Base-by-base conservation (phyloP, 2,329 filamentous ascomycete species). In the Colletotrichum euphorbiae region DNA sequence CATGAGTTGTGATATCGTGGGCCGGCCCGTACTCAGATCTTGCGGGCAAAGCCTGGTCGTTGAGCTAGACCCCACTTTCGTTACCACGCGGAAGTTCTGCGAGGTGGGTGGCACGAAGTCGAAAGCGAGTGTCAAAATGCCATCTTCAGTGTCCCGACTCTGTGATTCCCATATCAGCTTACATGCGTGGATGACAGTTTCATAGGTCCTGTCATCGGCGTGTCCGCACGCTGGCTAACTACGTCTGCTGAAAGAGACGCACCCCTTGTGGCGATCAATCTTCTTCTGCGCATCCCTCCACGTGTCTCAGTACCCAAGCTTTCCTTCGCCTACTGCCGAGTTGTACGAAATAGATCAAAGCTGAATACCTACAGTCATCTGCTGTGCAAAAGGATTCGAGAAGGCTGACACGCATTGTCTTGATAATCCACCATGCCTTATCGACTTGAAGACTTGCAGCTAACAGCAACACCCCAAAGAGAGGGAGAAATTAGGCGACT, bases 1-100 rank as follows among this genome's bases (percentile, higher is more conserved):
- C 63, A 56, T 38, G 59, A 62, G 63, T 62, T 51, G 63, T 31
- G 50, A n/a, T n/a, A n/a, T n/a, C n/a, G 46, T 51, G 33, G 1
- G 28, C 50, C 50, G 36, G 48, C 13, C 54, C 54, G n/a, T 45
- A 28, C 45, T 57, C 51, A n/a, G 46, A 50, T 24, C 46, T n/a
- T 51, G 1, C n/a, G 3, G 17, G 31, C 15, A n/a, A 19, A 56
- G 52, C 52, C 52, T 36, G 40, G 36, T 36, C 2, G 33, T 36
- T 15, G 13, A 8, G 57, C 45, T 19, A 1, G 33, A 46, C 24
- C n/a, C 46, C 57, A 61, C 45, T 51, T 51, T 52, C 15, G 46
- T 19, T 51, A 43, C 45, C 46, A 59, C 56, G 24, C 43, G 28
- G 56, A 59, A 42, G 56, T 28, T n/a, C 46, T 46, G 19, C 15